A percentile compares a stretch with the other conserved stretches of the same genome.
Evolutionary conservation across 768 basidiomycete genomes (phyloP).

Genomic region (Boletales sp.): DNA sequence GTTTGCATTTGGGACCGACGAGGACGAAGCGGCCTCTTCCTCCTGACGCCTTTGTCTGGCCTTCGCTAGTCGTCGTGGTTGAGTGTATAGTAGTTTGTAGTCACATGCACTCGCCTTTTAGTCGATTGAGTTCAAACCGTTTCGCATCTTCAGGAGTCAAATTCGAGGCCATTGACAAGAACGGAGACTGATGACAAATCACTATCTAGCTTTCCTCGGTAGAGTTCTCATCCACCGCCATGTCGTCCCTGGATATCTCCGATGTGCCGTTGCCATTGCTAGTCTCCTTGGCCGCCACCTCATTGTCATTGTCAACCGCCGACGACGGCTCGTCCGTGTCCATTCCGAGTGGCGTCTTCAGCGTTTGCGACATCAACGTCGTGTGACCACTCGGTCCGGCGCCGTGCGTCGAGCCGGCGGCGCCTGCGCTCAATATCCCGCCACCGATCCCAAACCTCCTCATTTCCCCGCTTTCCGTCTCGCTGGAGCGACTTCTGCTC

Average conservation of each 20-base stretch:
- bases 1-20: conserved; percentile 52
- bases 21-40: conserved; percentile 46
- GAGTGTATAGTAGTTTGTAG: not conserved
- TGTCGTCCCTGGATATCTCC: conserved; percentile 23
- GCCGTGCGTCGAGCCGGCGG: conserved; percentile 55
- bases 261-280: conserved; percentile 10
- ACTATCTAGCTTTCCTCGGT: conserved; percentile 13
- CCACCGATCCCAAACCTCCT: conserved; percentile 63
- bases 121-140: conserved; percentile 72
- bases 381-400: conserved; percentile 74
- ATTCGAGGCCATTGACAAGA: conserved; percentile 11
- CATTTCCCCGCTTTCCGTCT: conserved; percentile 40
- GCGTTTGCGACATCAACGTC: conserved; percentile 35
- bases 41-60: conserved; percentile 68
- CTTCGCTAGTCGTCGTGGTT: conserved; percentile 51
- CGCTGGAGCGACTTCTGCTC: conserved; percentile 40
- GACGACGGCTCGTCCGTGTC: conserved; percentile 31
- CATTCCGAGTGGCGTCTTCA: conserved; percentile 27
- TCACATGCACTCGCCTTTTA: conserved; percentile 51
- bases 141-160: conserved; percentile 67
- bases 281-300: conserved; percentile 13
- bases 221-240: conserved; percentile 21
- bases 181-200: conserved; percentile 14
- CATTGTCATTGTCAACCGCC: conserved; percentile 11
- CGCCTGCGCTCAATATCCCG: conserved; percentile 67